Evolutionary conservation across 352 stramenopile genomes (phyloP).

Genomic region (Pelagophyceae sp.): DNA sequence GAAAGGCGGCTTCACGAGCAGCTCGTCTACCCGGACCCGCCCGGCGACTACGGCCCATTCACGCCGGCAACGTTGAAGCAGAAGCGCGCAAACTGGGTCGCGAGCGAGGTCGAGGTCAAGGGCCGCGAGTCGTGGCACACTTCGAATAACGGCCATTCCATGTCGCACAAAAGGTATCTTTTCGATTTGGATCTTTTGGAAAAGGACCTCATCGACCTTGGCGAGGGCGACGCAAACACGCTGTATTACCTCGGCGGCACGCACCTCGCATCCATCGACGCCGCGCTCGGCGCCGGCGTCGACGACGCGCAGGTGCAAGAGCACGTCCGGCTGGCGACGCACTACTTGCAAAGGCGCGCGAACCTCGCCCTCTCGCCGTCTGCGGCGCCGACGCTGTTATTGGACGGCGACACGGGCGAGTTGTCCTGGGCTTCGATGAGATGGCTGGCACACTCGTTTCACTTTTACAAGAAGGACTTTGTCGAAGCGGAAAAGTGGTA

Average conservation of each 20-base stretch:
- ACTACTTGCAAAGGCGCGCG: constrained; percentile 10
- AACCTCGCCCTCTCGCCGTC: background rate
- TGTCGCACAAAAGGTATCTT: constrained; percentile 19
- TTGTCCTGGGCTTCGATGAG: constrained; percentile 27
- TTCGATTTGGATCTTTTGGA: constrained; percentile 33
- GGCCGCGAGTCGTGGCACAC: constrained; percentile 23
- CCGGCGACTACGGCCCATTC: background rate
- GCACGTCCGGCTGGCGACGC: constrained; percentile 14
- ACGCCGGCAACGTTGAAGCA: no score
- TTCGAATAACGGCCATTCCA: constrained; percentile 9
- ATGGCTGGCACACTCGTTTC: constrained; percentile 34
- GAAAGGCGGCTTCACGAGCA: constrained; percentile 31
- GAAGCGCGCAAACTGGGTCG: constrained; percentile 16
- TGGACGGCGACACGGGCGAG: constrained; percentile 3
- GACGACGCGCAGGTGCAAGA: constrained; percentile 16
- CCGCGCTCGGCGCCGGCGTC: constrained; percentile 6
- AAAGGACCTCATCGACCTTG: constrained; percentile 30
- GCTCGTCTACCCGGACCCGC: background rate
- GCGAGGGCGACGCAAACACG: constrained; percentile 34
- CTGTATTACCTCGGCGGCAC: constrained; percentile 37
- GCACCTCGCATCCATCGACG: constrained; percentile 23
- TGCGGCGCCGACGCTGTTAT: background rate
- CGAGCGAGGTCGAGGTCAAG: constrained; percentile 26
- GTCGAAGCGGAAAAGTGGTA: constrained; percentile 26
- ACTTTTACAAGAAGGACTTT: constrained; percentile 31